phyloP scores from a whole-genome alignment of 2,329 filamentous ascomycete species.

The Fusarium nelsonii region DNA sequence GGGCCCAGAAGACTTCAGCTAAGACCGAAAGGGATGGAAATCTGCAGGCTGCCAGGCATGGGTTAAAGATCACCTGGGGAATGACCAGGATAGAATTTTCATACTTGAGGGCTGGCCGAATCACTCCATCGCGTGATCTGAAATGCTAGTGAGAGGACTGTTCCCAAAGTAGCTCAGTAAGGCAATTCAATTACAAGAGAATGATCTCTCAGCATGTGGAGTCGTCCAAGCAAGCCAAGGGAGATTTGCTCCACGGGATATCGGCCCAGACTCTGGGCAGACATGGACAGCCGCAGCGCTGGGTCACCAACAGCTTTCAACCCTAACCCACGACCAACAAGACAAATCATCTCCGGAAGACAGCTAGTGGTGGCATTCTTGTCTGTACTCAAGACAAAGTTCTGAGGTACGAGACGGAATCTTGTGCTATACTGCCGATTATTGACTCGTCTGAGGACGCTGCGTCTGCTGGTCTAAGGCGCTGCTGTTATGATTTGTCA shows the following conservation, averaged over 20 bases:
- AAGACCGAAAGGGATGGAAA: neutral
- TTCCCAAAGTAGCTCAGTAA: neutral
- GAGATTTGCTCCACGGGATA: conserved; percentile 18
- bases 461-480: conserved; percentile 9
- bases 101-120: neutral
- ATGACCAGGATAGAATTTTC: neutral
- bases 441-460: neutral
- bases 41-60: neutral
- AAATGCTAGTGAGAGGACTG: neutral
- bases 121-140: neutral
- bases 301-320: conserved; percentile 21
- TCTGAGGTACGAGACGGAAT: conserved; percentile 8
- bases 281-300: conserved; percentile 9
- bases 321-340: conserved; percentile 27
- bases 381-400: neutral
- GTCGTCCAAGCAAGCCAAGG: conserved; percentile 15
- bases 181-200: neutral
- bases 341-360: neutral
- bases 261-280: conserved; percentile 28
- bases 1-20: neutral
- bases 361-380: neutral
- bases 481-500: conserved; percentile 13
- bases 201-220: neutral
- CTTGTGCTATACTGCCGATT: conserved; percentile 10
- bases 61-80: neutral